phyloP scores from a whole-genome alignment of 306 rosid genomes.

The Rubus parviflorus region DNA sequence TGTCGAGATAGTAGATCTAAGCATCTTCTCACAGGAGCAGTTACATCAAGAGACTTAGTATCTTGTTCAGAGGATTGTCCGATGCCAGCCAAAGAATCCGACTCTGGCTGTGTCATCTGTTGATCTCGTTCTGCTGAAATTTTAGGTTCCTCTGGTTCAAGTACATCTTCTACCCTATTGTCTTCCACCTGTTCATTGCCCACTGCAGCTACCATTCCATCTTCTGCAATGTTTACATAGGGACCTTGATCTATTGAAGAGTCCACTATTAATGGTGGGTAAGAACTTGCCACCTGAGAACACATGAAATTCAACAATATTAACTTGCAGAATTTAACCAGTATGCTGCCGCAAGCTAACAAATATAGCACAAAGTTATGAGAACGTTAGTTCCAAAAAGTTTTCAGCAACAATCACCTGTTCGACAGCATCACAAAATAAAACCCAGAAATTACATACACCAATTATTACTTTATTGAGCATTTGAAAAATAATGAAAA shows the following conservation, averaged over 20 bases:
- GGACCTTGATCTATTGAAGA: conserved; percentile 83
- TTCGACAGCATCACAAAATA: not conserved
- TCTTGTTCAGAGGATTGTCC: conserved; percentile 19
- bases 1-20: conserved; percentile 49
- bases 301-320: conserved; percentile 31
- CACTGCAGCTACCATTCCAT: conserved; percentile 84
- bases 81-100: conserved; percentile 16
- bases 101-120: conserved; percentile 29
- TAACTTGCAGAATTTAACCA: conserved; percentile 23
- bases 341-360: conserved; percentile 7
- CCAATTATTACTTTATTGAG: not conserved
- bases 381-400: not conserved
- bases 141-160: conserved; percentile 25
- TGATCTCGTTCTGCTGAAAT: conserved; percentile 33
- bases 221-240: conserved; percentile 60
- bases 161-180: conserved; percentile 35
- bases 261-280: conserved; percentile 36
- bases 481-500: not conserved
- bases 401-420: not conserved
- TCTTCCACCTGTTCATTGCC: conserved; percentile 45
- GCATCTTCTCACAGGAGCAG: conserved; percentile 48
- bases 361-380: not conserved
- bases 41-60: conserved; percentile 29
- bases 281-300: conserved; percentile 42
- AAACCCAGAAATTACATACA: not conserved